Base-by-base conservation (phyloP, 2,329 filamentous ascomycete genomes). In the Microcyclosporella mali region DNA sequence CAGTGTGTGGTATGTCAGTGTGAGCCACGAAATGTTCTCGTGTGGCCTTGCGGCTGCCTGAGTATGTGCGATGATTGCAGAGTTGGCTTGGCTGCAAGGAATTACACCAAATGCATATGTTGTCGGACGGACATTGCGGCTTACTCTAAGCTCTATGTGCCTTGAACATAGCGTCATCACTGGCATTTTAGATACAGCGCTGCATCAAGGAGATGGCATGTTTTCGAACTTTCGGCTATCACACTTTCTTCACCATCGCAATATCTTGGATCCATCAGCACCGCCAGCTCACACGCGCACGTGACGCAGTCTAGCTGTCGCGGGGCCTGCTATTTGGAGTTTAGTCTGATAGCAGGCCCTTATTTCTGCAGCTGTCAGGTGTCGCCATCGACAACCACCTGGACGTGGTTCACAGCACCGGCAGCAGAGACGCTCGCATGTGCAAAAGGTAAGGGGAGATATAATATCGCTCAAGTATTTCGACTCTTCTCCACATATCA, bases 21-120 rank as follows among this genome's bases (percentile, higher is more conserved):
- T 41, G 77, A 78, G n/a, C 81, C 88, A 2, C 76, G 92, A 14
- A 94, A 86, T 6, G 85, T 97, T 47, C 85, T 98, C 41, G 84
- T 95, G 2, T 97, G 92, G 92, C 92, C 92, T 0, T 98, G 92
- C 63, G 85, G 92, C 2, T 98, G 92, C 62, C 74, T 98, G 45
- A 90, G 87, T 54, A 74, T 97, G 10, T 97, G 92, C 62, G 92
- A 98, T 63, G 92, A 97, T 54, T 97, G 92, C 62, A 77, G 92
- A 25, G 85, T 97, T 28, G 90, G 87, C 33, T 73, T 97, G 49
- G 92, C 92, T 3, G 89, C 94, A 81, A 94, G 95, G 63, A 97
- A 97, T 63, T 97, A 94, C 63, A 87, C 89, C 51, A 94, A 87
- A 61, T 98, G 92, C 62, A 89, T 97, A 30, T 97, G 90, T 58